Conservation (phyloP, 2,329 filamentous ascomycete species). For the Pyrenochaeta sp. region DNA sequence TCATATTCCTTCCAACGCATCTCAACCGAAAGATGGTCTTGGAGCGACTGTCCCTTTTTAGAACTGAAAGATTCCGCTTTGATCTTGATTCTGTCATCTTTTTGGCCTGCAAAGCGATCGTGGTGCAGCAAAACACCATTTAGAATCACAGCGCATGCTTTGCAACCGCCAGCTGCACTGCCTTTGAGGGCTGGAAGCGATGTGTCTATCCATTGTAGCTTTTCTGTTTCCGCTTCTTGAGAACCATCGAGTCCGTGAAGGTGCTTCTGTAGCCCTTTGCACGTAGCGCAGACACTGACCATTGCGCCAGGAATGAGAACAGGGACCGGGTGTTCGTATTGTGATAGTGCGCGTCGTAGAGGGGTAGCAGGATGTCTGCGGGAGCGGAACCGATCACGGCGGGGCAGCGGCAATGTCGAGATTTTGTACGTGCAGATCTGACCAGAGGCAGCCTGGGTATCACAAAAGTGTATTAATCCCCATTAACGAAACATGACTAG, state of each 20-base stretch:
- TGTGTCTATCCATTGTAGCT: slow-evolving; percentile 37
- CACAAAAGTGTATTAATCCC: slow-evolving; percentile 11
- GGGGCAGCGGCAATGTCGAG: slow-evolving; percentile 17
- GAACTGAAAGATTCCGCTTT: slow-evolving; percentile 39
- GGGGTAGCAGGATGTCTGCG: slow-evolving; percentile 12
- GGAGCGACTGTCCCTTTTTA: slow-evolving; percentile 18
- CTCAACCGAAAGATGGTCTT: slow-evolving; percentile 47
- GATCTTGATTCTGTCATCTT: slow-evolving; percentile 35
- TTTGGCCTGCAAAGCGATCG: slow-evolving; percentile 33
- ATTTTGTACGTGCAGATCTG: slow-evolving; percentile 8
- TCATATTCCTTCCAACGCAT: slow-evolving; percentile 38
- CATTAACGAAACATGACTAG: slow-evolving; percentile 11
- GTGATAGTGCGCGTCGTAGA: slow-evolving; percentile 12
- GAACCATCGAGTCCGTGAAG: slow-evolving; percentile 24
- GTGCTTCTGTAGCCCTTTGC: slow-evolving; percentile 45
- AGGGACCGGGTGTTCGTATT: slow-evolving; percentile 1
- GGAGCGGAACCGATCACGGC: slow-evolving; percentile 6
- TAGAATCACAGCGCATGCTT: slow-evolving; percentile 43
- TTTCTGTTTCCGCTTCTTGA: slow-evolving; percentile 22
- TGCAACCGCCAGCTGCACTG: slow-evolving; percentile 37
- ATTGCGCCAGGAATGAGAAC: slow-evolving; percentile 21
- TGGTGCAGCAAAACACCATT: slow-evolving; percentile 46
- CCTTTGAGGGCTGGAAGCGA: slow-evolving; percentile 38
- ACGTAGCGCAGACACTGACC: slow-evolving; percentile 43
- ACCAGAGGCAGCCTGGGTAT: slow-evolving; percentile 6